Evolutionary conservation across 495 filamentous ascomycete species (phyloP).

Genomic region (Terfezia claveryi): DNA sequence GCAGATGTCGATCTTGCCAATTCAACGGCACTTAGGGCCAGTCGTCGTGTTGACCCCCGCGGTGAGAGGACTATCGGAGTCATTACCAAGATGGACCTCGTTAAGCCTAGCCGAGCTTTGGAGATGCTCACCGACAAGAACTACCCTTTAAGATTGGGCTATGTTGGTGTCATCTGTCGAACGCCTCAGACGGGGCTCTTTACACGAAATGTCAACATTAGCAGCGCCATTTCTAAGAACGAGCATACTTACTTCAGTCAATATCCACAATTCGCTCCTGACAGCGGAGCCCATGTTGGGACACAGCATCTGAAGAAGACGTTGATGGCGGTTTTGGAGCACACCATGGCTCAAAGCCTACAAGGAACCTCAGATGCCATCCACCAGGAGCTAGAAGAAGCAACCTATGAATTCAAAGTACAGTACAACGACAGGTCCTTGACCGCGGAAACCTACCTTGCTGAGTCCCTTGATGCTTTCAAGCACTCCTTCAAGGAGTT

Average conservation of each 20-base stretch:
- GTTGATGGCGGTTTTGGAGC: conserved; percentile 88
- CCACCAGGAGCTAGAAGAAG: conserved; percentile 85
- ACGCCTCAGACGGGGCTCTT: conserved; percentile 55
- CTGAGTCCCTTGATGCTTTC: conserved; percentile 82
- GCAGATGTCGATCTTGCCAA: conserved; percentile 95
- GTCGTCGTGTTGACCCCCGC: conserved; percentile 74
- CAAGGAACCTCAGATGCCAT: conserved; percentile 76
- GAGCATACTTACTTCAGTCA: conserved; percentile 73
- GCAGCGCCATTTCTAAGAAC: conserved; percentile 61
- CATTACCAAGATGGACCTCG: conserved; percentile 97
- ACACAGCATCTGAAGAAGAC: conserved; percentile 77
- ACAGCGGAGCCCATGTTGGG: conserved; percentile 46
- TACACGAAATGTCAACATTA: conserved; percentile 61
- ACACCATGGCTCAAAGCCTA: conserved; percentile 84
- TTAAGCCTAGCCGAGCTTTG: conserved; percentile 59
- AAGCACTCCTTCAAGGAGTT: conserved; percentile 96
- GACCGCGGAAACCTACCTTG: conserved; percentile 87
- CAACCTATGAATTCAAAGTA: conserved; percentile 97
- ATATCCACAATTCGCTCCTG: conserved; percentile 51
- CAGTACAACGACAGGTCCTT: conserved; percentile 95
- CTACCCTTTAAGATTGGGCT: conserved; percentile 87
- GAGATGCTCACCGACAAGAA: conserved; percentile 67
- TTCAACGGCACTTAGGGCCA: conserved; percentile 77
- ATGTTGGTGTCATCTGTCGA: conserved; percentile 82
- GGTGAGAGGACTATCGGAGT: conserved; percentile 95